phyloP scores from a whole-genome alignment of 2,329 filamentous ascomycete genomes.

The Hymenoscyphus occultus region DNA sequence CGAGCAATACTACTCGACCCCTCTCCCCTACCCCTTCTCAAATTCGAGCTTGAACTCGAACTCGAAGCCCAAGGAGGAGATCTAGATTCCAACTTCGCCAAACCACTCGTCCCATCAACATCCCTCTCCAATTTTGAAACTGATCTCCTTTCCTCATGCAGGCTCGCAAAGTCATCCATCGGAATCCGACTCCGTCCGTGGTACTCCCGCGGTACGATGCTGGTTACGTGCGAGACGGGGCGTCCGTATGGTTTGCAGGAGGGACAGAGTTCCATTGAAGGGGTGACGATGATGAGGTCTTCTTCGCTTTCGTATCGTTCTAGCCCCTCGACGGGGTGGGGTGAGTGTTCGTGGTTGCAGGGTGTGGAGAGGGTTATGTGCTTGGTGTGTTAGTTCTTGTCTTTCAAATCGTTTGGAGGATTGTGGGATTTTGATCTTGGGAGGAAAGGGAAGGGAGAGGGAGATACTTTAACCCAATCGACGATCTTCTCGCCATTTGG shows the following conservation, averaged over 20 bases:
- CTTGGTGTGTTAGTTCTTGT: not conserved
- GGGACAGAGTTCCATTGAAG: not conserved
- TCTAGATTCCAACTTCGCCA: too few relatives aligned
- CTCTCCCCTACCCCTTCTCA: too few relatives aligned
- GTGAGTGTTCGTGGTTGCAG: not conserved
- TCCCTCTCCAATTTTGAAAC: too few relatives aligned
- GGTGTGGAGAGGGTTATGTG: not conserved
- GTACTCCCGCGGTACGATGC: not conserved
- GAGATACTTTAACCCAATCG: not conserved
- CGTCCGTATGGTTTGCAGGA: not conserved
- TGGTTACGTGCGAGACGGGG: not conserved
- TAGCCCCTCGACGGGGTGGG: not conserved
- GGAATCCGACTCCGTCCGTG: not conserved
- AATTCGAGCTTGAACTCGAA: too few relatives aligned
- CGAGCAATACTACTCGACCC: too few relatives aligned
- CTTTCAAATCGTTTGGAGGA: not conserved
- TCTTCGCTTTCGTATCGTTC: slow-evolving; percentile 8
- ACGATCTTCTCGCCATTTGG: not conserved
- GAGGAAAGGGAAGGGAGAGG: not conserved
- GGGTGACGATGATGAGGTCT: not conserved
- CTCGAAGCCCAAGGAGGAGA: too few relatives aligned
- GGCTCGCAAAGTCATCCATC: not conserved
- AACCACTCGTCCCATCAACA: too few relatives aligned
- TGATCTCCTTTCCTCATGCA: too few relatives aligned
- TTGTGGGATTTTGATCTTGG: not conserved